These are phyloP conservation scores for Gynostemma pentaphyllum DNA, from an alignment of 306 rosid species.

Conservation along the genomic window DNA sequence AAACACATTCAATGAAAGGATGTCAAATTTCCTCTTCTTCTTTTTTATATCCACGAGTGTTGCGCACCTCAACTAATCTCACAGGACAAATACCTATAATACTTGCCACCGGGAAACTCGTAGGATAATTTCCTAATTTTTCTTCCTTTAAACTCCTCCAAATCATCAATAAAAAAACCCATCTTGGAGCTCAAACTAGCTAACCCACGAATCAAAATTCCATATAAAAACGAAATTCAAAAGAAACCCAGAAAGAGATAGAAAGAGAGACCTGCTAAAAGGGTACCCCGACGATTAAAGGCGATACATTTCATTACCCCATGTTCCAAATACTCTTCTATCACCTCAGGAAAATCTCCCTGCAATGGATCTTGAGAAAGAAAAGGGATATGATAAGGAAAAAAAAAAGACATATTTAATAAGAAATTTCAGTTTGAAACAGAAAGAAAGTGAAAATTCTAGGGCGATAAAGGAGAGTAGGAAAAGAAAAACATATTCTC, in stretches of 20 bases:
- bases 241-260: not conserved
- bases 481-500: not conserved
- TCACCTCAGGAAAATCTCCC: conserved; percentile 95
- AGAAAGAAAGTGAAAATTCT: not conserved
- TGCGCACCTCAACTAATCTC: no score
- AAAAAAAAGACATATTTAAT: not conserved
- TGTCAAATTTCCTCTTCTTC: no score
- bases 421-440: not conserved
- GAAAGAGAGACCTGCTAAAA: conserved; percentile 62
- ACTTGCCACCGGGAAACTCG: no score
- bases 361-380: conserved; percentile 57
- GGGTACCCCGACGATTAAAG: conserved; percentile 92
- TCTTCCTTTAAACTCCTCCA: not conserved
- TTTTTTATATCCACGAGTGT: no score
- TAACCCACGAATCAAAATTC: not conserved
- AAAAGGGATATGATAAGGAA: not conserved
- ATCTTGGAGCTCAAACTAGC: not conserved
- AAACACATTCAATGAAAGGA: no score
- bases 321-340: conserved; percentile 89
- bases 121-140: no score
- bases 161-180: not conserved
- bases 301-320: conserved; percentile 90
- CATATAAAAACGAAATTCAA: not conserved
- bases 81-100: no score
- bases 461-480: not conserved